Base-by-base conservation (phyloP, 441 rosid genomes). In the Macaranga tanarius region DNA sequence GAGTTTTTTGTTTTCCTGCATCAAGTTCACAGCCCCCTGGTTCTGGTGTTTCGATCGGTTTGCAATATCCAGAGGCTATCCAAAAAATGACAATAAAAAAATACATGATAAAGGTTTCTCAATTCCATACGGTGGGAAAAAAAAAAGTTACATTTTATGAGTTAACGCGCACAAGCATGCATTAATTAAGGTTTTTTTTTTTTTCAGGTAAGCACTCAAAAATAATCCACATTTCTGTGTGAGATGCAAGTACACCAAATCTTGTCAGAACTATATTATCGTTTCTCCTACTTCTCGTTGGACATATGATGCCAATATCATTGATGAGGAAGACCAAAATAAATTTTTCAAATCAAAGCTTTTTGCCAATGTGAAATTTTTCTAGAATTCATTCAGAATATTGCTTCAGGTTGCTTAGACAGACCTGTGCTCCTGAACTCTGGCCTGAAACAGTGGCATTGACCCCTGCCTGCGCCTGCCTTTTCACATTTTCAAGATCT, bases 1-100 rank as follows among this genome's bases (percentile, higher is more conserved):
- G 51, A 95, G 92, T 74, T 84, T 89, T 84, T 83, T 75, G 82
- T 90, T 90, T 85, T 90, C 88, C 73, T 83, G 89, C 81, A 86
- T 81, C 89, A 90, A 75, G 77, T 70, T 80, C 69, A 76, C 70
- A 72, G 78, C 77, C 81, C 86, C 92, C 73, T 31, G 73, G 17
- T 22, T 17, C 59, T 55, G 59, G 65, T 79, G 79, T 75, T 71
- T 81, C 42, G 51, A 73, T 71, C 45, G 84, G 64, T 59, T 83
- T 40, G 77, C 69, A 62, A 80, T 55, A 76, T 47, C 58, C 13
- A 50, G 61, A 78, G 84, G 79, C 90, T 86, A 70, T 73, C 40
- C 59, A 65, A 62, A 70, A n/a, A n/a, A n/a, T n/a, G n/a, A n/a
- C n/a, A n/a, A n/a, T n/a, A n/a, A n/a, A 28, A 11, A 58, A 66